Conservation (phyloP, 768 basidiomycete species). For the Tremella fuciformis region DNA sequence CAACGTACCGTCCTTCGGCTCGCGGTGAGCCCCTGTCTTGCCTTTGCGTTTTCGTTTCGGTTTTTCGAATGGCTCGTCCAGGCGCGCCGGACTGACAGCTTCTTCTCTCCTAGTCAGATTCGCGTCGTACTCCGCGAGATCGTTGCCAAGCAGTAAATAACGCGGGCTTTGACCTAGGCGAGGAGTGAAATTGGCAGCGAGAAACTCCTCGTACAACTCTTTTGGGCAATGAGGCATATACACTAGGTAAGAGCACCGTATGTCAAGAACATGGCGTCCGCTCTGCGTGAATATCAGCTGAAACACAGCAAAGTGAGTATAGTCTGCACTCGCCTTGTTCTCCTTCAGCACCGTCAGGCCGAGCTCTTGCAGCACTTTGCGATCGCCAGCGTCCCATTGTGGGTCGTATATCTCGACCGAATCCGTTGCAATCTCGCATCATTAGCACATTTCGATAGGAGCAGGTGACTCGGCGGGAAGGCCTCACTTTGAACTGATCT, state of each 20-base stretch:
- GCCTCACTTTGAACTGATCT: too few relatives aligned
- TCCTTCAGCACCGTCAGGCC: slow-evolving; percentile 17
- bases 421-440: neutral
- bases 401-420: slow-evolving; percentile 36
- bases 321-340: slow-evolving; percentile 45
- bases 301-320: too few relatives aligned
- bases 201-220: slow-evolving; percentile 36
- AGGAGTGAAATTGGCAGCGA: slow-evolving; percentile 27
- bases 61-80: slow-evolving; percentile 30
- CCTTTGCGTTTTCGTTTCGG: slow-evolving; percentile 41
- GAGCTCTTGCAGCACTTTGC: slow-evolving; percentile 15
- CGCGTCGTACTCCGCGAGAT: slow-evolving; percentile 36
- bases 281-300: slow-evolving; percentile 13
- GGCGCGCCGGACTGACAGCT: neutral
- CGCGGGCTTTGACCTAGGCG: neutral
- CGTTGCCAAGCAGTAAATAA: slow-evolving; percentile 36
- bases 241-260: slow-evolving; percentile 27
- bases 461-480: too few relatives aligned
- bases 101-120: slow-evolving; percentile 11
- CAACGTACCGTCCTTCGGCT: slow-evolving; percentile 31
- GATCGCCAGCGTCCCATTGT: slow-evolving; percentile 31
- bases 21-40: slow-evolving; percentile 8
- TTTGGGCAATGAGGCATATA: slow-evolving; percentile 41
- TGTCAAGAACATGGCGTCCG: slow-evolving; percentile 25
- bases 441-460: too few relatives aligned